Evolutionary conservation across 1,284 basidiomycete genomes (phyloP), one percentile per base, ranked within the genome.

Genomic region (Hortiboletus rubellus): DNA sequence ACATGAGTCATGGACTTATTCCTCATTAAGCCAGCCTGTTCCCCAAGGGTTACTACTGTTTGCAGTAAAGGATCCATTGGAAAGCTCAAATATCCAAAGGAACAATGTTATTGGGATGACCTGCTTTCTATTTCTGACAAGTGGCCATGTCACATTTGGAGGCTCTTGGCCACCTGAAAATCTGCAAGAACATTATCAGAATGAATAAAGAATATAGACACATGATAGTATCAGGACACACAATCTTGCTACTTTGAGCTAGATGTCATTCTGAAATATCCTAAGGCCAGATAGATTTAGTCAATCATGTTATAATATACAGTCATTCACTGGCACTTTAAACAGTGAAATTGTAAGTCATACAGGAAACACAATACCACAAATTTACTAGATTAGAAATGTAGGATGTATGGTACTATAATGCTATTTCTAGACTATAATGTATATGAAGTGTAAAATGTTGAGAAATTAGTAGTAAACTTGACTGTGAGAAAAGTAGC

Each of bases 21-120:
- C 87, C 69, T 87, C 87, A 60, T 89, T 89, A 17, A 91, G 71
- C 86, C 86, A 90, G 46, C 22, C 22, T 22, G 90, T 86, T 9
- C 79, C 81, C 87, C 88, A 90, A 11, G 87, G 87, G 31, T 82
- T 76, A 7, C 68, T 69, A 38, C 65, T 67, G 34, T 67, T 60
- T 5, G 68, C 63, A 1, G 85, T 86, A 46, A 90, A 72, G 4
- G 86, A 88, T 0, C 87, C 87, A 3, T 76, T 68, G 1, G 75
- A 73, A 52, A 81, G 82, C 66, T 91, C 88, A 57, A 85, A 82
- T 1, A 77, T 87, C 79, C 83, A 82, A 68, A 89, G 90, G 74
- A 75, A 89, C 83, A 17, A 8, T 77, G 74, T 60, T 80, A 57
- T 90, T 88, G 0, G 84, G 84, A 68, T 88, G 86, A 15, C 77